phyloP scores from a whole-genome alignment of 108 stramenopile genomes.

The Aurantiochytrium sp. region DNA sequence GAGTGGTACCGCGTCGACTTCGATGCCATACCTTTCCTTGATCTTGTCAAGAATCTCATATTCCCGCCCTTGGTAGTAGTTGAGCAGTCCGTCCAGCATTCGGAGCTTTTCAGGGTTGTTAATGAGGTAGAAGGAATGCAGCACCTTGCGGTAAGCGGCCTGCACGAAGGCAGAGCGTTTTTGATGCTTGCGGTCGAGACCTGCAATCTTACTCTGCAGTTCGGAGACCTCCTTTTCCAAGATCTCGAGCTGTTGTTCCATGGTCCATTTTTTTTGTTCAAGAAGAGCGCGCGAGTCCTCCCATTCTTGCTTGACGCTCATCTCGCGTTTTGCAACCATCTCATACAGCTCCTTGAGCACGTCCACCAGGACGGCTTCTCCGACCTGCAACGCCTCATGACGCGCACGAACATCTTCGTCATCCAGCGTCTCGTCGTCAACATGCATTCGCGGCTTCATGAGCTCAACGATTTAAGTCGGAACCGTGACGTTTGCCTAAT shows the following conservation, averaged over 20 bases:
- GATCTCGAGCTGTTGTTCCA: neutral
- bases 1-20: neutral
- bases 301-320: neutral
- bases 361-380: neutral
- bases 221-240: slow-evolving; percentile 9
- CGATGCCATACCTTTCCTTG: neutral
- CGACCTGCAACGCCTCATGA: neutral
- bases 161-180: neutral
- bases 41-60: neutral
- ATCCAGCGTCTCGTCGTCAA: neutral
- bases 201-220: neutral
- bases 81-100: neutral
- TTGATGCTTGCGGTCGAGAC: neutral
- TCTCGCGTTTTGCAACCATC: neutral
- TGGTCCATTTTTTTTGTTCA: neutral
- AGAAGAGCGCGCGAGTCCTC: neutral
- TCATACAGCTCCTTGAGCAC: neutral
- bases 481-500: too few species aligned
- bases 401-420: neutral
- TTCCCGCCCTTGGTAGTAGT: neutral
- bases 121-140: neutral
- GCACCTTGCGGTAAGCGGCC: neutral
- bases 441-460: neutral
- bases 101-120: neutral
- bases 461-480: neutral